phyloP scores from a whole-genome alignment of 768 basidiomycete genomes.

The Postia placenta region DNA sequence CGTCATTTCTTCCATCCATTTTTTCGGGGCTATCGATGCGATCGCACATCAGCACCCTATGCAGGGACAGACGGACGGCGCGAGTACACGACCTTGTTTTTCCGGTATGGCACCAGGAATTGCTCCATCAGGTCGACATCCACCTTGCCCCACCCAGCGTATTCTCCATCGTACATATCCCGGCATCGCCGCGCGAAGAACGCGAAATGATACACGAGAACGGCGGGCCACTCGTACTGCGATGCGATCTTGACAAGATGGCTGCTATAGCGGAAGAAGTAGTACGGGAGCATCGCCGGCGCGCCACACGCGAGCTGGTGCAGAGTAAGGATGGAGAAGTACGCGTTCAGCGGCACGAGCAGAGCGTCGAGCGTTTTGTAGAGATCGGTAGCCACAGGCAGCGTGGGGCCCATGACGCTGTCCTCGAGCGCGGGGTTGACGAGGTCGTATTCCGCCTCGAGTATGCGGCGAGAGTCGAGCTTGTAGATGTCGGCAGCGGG shows the following conservation, averaged over 20 bases:
- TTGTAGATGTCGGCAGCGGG: slow-evolving; percentile 23
- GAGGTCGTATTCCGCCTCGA: slow-evolving; percentile 23
- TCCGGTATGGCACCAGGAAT: slow-evolving; percentile 21
- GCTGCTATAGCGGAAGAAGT: slow-evolving; percentile 26
- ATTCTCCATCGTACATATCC: slow-evolving; percentile 24
- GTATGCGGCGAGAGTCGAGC: slow-evolving; percentile 25
- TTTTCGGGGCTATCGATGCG: not conserved
- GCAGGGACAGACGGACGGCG: slow-evolving; percentile 5
- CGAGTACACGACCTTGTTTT: slow-evolving; percentile 18
- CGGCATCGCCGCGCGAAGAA: slow-evolving; percentile 21
- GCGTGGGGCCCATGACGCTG: slow-evolving; percentile 10
- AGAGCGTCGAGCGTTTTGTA: slow-evolving; percentile 23
- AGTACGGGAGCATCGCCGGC: slow-evolving; percentile 17
- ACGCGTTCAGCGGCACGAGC: slow-evolving; percentile 23
- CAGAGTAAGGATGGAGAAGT: slow-evolving; percentile 23
- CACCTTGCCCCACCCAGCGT: slow-evolving; percentile 21
- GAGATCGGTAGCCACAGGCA: slow-evolving; percentile 19
- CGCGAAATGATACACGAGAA: slow-evolving; percentile 22
- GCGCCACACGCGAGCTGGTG: slow-evolving; percentile 19
- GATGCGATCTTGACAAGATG: slow-evolving; percentile 23
- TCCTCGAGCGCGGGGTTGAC: slow-evolving; percentile 21
- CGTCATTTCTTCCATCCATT: not conserved
- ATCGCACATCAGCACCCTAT: slow-evolving; percentile 12
- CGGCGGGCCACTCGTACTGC: slow-evolving; percentile 25
- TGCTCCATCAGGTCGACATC: slow-evolving; percentile 27